phyloP scores from a whole-genome alignment of 148 eudicot species.

The Cornus florida region DNA sequence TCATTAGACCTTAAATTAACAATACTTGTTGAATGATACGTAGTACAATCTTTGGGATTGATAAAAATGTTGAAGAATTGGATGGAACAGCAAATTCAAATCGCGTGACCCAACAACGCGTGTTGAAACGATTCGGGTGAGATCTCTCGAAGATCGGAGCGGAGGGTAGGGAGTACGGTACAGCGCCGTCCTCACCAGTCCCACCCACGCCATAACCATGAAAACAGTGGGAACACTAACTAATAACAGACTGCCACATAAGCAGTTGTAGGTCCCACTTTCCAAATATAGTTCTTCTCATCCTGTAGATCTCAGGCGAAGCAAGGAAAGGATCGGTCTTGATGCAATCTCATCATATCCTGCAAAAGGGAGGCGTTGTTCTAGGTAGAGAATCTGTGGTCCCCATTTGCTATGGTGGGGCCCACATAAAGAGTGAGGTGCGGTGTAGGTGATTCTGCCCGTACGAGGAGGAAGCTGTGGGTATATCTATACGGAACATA shows the following conservation, averaged over 20 bases:
- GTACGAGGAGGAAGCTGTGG: background rate
- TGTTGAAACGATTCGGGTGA: conserved; percentile 10
- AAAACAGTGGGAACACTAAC: background rate
- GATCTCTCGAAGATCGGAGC: background rate
- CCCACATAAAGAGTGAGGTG: background rate
- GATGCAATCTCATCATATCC: background rate
- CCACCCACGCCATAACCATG: background rate
- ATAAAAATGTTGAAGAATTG: too few species aligned
- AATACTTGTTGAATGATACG: too few species aligned
- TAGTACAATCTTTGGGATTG: background rate
- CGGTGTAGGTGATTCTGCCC: background rate
- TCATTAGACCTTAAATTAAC: too few species aligned
- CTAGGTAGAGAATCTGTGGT: background rate
- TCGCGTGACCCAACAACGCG: conserved; percentile 19
- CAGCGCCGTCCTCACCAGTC: background rate
- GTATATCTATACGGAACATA: background rate
- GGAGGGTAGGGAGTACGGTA: background rate
- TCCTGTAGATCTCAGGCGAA: background rate
- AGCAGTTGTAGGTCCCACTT: background rate
- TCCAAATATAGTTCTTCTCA: background rate
- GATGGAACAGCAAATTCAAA: background rate
- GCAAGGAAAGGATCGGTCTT: background rate
- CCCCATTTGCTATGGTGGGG: background rate
- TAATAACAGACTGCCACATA: background rate
- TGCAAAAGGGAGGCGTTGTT: background rate